phyloP scores from a whole-genome alignment of 1,284 basidiomycete species.

The Cutaneotrichosporon cutaneum region DNA sequence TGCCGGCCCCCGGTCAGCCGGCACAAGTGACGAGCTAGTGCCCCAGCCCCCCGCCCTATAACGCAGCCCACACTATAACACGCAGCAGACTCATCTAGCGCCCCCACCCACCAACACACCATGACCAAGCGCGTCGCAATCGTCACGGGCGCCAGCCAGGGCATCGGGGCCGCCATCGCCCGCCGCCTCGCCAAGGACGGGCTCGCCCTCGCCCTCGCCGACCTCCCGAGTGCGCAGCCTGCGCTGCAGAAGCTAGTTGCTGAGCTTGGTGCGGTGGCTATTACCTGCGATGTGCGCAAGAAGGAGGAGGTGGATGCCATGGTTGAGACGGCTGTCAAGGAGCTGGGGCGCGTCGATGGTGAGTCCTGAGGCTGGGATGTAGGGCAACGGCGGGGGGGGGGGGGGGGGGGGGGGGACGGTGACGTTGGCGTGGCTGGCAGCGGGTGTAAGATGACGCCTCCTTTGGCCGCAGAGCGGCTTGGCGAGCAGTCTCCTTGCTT shows the following conservation, averaged over 20 bases:
- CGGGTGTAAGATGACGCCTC: no score
- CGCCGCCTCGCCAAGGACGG: slow-evolving; percentile 55
- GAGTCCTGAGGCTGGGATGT: no score
- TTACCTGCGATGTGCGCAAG: slow-evolving; percentile 45
- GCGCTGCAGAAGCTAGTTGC: slow-evolving; percentile 39
- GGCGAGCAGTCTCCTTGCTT: no score
- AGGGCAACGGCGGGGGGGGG: neutral
- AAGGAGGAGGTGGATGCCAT: slow-evolving; percentile 41
- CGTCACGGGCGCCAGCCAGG: slow-evolving; percentile 55
- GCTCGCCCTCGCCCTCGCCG: slow-evolving; percentile 53
- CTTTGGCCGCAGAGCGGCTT: no score
- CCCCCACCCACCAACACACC: no score
- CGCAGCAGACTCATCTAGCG: no score
- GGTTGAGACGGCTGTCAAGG: slow-evolving; percentile 42
- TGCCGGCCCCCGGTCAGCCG: no score
- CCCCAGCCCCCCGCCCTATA: no score
- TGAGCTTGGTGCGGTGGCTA: slow-evolving; percentile 32
- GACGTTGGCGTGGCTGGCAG: neutral
- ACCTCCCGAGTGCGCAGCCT: slow-evolving; percentile 25
- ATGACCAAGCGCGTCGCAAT: slow-evolving; percentile 38
- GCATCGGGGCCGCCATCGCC: slow-evolving; percentile 56
- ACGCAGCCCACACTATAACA: neutral
- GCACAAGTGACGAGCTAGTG: neutral
- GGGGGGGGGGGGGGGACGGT: neutral
- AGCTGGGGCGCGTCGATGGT: slow-evolving; percentile 47